phyloP scores from a whole-genome alignment of 78 protist species.

The Dictyostelium brefeldianum region DNA sequence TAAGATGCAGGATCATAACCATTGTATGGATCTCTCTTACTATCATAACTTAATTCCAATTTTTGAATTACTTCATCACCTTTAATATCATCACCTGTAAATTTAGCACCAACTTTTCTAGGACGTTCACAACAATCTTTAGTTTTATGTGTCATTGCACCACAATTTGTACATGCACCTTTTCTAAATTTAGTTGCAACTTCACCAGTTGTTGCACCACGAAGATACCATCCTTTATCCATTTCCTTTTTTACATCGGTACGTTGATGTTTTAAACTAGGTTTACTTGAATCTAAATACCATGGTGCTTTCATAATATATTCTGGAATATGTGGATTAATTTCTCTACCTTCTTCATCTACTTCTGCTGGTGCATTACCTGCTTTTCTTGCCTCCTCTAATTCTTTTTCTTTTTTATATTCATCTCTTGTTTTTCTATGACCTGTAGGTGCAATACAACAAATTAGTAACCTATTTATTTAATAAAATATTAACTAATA shows the following conservation, averaged over 20 bases:
- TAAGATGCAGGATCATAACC: constrained; percentile 91
- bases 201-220: constrained; percentile 80
- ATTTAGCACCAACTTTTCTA: constrained; percentile 93
- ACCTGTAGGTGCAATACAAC: no score
- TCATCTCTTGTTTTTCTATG: constrained; percentile 72
- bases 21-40: constrained; percentile 94
- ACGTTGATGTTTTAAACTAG: constrained; percentile 93
- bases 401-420: constrained; percentile 61
- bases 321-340: constrained; percentile 90
- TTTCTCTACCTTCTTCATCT: constrained; percentile 92
- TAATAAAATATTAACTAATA: neutral
- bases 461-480: neutral
- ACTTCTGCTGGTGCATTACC: constrained; percentile 91
- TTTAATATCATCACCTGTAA: constrained; percentile 80
- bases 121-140: constrained; percentile 97
- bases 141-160: constrained; percentile 96
- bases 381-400: constrained; percentile 88
- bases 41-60: constrained; percentile 82
- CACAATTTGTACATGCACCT: constrained; percentile 99
- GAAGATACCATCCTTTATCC: constrained; percentile 80
- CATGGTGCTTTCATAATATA: constrained; percentile 94
- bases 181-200: constrained; percentile 91
- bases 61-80: constrained; percentile 90
- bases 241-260: constrained; percentile 8
- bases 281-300: constrained; percentile 78